Percentiles rank a stretch among this genome's conserved stretches.
Evolutionary conservation across 495 filamentous ascomycete species (phyloP).

Genomic region (Penicillium paxilli): DNA sequence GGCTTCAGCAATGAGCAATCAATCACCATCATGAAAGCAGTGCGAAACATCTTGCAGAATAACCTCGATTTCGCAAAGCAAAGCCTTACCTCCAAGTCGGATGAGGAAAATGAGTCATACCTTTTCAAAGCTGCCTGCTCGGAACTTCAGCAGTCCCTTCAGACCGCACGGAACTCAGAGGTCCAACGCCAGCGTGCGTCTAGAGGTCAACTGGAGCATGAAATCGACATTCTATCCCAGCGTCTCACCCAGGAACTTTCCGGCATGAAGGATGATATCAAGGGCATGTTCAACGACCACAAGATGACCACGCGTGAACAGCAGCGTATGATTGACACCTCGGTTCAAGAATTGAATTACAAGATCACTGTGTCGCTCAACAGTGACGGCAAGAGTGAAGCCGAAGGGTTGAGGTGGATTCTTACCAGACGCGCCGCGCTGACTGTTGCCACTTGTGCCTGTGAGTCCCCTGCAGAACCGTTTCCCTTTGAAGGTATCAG

Average conservation of each 20-base stretch:
- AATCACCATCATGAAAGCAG: slow-evolving; percentile 83
- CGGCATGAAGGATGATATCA: slow-evolving; percentile 83
- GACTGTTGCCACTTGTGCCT: slow-evolving; percentile 60
- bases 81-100: slow-evolving; percentile 73
- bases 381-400: slow-evolving; percentile 83
- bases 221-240: slow-evolving; percentile 89
- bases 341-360: slow-evolving; percentile 91
- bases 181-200: slow-evolving; percentile 74
- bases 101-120: slow-evolving; percentile 87
- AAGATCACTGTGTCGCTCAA: slow-evolving; percentile 86
- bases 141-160: slow-evolving; percentile 82
- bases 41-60: slow-evolving; percentile 69
- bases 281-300: slow-evolving; percentile 93
- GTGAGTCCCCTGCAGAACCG: slow-evolving; percentile 21
- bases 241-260: slow-evolving; percentile 75
- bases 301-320: slow-evolving; percentile 88
- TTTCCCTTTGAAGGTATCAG: neutral
- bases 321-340: slow-evolving; percentile 74
- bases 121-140: slow-evolving; percentile 92
- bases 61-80: slow-evolving; percentile 79
- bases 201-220: slow-evolving; percentile 81
- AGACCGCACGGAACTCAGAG: slow-evolving; percentile 49
- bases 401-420: slow-evolving; percentile 89
- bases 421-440: slow-evolving; percentile 82
- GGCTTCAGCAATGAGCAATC: slow-evolving; percentile 71